Conservation (phyloP, 148 eudicot genomes). For the Silene conica region DNA sequence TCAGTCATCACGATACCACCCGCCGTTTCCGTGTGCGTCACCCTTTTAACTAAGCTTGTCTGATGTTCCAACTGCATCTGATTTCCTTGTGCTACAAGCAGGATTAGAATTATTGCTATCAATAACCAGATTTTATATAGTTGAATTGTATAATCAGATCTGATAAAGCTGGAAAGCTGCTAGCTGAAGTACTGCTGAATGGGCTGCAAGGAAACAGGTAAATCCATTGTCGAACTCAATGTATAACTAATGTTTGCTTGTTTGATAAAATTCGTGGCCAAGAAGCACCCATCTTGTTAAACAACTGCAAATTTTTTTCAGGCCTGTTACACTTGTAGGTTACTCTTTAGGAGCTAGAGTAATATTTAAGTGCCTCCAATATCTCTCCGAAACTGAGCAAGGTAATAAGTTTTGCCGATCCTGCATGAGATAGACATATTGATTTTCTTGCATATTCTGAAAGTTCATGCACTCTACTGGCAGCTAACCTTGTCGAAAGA, state of each 20-base stretch:
- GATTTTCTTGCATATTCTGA: slow-evolving; percentile 7
- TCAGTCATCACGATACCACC: background rate
- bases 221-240: slow-evolving; percentile 2
- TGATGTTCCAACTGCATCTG: slow-evolving; percentile 3
- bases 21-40: background rate
- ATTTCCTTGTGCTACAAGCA: background rate
- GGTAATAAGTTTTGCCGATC: slow-evolving; percentile 35
- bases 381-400: slow-evolving; percentile 50
- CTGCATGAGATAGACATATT: background rate
- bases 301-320: slow-evolving; percentile 31
- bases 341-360: slow-evolving; percentile 97
- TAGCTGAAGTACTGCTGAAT: slow-evolving; percentile 80
- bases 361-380: slow-evolving; percentile 83
- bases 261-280: background rate
- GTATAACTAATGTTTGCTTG: background rate
- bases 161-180: slow-evolving; percentile 93
- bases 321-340: slow-evolving; percentile 97
- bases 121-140: background rate
- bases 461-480: slow-evolving; percentile 20
- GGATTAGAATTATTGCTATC: background rate
- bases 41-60: background rate
- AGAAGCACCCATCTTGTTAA: background rate
- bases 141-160: slow-evolving; percentile 43
- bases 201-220: slow-evolving; percentile 96
- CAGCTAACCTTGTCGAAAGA: slow-evolving; percentile 89